These are phyloP conservation scores for Bassia scoparia DNA, from an alignment of 148 eudicot species.

Conservation along the genomic window DNA sequence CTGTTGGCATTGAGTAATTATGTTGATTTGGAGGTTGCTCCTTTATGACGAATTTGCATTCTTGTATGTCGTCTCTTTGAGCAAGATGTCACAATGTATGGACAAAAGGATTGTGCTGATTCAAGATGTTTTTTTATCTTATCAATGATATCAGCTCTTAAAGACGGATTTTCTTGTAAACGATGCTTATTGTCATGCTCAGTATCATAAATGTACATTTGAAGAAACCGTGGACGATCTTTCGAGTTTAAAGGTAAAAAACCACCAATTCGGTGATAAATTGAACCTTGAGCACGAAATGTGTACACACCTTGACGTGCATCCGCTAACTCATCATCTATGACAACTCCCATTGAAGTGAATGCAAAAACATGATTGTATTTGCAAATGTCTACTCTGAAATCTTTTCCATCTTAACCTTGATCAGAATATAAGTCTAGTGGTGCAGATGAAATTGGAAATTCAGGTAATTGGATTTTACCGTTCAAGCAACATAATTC, in stretches of 20 bases:
- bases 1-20: not conserved
- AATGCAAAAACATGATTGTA: not conserved
- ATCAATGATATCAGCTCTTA: not conserved
- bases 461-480: too few relatives aligned
- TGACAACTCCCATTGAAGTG: not conserved
- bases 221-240: not conserved
- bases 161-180: not conserved
- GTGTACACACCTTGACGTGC: not conserved
- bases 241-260: not conserved
- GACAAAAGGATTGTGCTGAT: not conserved
- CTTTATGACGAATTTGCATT: too few relatives aligned
- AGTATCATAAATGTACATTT: slow-evolving; percentile 2
- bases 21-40: not conserved
- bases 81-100: not conserved
- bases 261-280: not conserved
- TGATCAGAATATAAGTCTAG: too few relatives aligned
- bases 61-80: not conserved
- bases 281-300: not conserved
- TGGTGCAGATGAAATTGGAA: too few relatives aligned
- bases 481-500: too few relatives aligned
- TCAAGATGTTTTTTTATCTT: not conserved
- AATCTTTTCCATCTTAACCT: not conserved
- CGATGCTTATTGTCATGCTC: not conserved
- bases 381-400: not conserved
- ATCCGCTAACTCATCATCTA: not conserved